Evolutionary conservation across 345 rosid species (phyloP).

Genomic region (Lepidium aucheri): DNA sequence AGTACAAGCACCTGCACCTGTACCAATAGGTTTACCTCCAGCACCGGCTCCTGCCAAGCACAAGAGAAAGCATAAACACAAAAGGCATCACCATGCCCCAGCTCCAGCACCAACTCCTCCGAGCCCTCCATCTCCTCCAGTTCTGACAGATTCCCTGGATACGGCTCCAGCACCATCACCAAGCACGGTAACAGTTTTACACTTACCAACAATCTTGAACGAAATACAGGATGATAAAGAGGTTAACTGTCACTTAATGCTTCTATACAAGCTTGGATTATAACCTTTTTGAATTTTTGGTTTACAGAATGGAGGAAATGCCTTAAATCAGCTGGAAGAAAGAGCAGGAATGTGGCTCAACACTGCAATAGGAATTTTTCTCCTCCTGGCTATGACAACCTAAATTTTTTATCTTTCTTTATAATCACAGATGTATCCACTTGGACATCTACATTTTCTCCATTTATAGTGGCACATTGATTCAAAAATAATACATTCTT

Average conservation of each 20-base stretch:
- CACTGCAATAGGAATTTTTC: conserved; percentile 36
- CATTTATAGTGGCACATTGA: conserved; percentile 10
- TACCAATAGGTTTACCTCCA: conserved; percentile 45
- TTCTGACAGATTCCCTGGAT: conserved; percentile 45
- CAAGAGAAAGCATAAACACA: conserved; percentile 59
- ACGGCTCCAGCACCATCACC: conserved; percentile 84
- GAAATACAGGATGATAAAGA: neutral
- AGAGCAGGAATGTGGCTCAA: conserved; percentile 40
- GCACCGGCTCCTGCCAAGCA: conserved; percentile 62
- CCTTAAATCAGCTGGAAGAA: conserved; percentile 36
- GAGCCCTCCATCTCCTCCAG: conserved; percentile 90
- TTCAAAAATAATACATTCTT: conserved; percentile 13
- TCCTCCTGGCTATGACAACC: conserved; percentile 44
- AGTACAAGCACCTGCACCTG: conserved; percentile 49
- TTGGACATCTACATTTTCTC: neutral
- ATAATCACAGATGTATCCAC: conserved; percentile 17
- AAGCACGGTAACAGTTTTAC: conserved; percentile 35
- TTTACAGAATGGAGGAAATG: conserved; percentile 56
- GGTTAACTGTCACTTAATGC: neutral
- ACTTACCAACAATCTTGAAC: neutral
- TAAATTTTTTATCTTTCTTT: conserved; percentile 28
- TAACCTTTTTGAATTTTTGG: conserved; percentile 8
- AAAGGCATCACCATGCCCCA: conserved; percentile 53
- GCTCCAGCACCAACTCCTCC: conserved; percentile 63
- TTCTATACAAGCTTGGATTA: neutral